phyloP scores from a whole-genome alignment of 2,329 filamentous ascomycete genomes.

The Diaporthe humulicola region DNA sequence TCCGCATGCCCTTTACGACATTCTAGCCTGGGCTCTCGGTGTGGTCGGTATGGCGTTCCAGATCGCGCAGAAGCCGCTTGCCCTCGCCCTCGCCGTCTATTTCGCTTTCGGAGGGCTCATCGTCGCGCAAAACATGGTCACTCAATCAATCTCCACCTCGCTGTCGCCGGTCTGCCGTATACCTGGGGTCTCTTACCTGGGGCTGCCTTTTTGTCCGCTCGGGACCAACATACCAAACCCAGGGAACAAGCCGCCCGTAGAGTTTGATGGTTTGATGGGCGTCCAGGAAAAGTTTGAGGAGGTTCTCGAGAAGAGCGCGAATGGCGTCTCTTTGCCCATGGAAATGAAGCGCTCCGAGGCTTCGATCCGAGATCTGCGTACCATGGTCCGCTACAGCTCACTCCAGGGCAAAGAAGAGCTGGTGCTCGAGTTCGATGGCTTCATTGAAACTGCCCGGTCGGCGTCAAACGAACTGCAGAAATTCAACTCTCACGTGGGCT shows the following conservation, averaged over 20 bases:
- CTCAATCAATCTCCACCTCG: constrained; percentile 70
- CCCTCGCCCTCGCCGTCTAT: constrained; percentile 72
- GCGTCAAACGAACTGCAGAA: constrained; percentile 76
- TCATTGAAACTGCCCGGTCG: constrained; percentile 76
- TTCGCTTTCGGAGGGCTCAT: constrained; percentile 70
- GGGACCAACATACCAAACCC: constrained; percentile 30
- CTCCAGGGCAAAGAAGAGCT: constrained; percentile 78
- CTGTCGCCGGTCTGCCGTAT: constrained; percentile 79
- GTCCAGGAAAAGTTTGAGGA: constrained; percentile 83
- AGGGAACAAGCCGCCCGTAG: constrained; percentile 55
- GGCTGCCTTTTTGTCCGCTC: constrained; percentile 73
- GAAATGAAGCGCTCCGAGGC: constrained; percentile 85
- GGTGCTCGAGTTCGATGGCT: constrained; percentile 80
- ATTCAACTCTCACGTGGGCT: constrained; percentile 83
- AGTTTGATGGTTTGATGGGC: constrained; percentile 82
- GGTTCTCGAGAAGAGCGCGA: constrained; percentile 76
- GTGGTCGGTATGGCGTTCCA: constrained; percentile 71
- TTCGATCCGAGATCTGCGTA: constrained; percentile 80
- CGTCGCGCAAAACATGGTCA: constrained; percentile 72
- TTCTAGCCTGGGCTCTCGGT: constrained; percentile 64
- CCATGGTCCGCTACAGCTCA: constrained; percentile 77
- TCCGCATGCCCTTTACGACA: constrained; percentile 55
- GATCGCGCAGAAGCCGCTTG: constrained; percentile 74
- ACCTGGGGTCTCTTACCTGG: constrained; percentile 72
- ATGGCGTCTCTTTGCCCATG: constrained; percentile 76